Evolutionary conservation across 768 basidiomycete species (phyloP), one percentile per base, ranked within the genome.

Genomic region (Boletales sp.): DNA sequence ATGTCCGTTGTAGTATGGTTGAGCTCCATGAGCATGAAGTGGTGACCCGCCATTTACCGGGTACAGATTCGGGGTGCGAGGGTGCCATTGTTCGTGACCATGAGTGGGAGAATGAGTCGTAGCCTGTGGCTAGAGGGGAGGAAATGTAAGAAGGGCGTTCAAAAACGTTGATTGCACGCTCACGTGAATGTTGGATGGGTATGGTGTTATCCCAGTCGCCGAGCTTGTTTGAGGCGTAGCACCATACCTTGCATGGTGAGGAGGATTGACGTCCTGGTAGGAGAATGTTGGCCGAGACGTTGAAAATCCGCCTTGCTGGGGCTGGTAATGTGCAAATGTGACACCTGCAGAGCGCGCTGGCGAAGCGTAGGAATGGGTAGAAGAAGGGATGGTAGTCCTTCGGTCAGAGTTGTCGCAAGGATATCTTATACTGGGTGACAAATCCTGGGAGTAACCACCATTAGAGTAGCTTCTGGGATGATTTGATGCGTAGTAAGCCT

Each of bases 301-400:
- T 11, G 69, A 64, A 35, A 70, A 70, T 9, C 66, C 71, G 15
- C 67, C 68, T 52, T 65, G 70, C 35, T 69, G 66, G 11, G 69
- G 69, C 18, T 70, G 70, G 56, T 70, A 70, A 40, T 70, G 69
- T 27, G 69, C 68, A 52, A 70, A 70, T 10, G 69, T 70, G 43
- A 72, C 62, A 13, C 61, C 54, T 36, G 61, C 14, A 8, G 65
- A 39, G 31, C 55, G 64, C 7, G 60, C 39, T 21, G 60, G 57
- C 37, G 65, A 38, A 38, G 51, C 19, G 19, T 53, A 53, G n/a
- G 59, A 40, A 17, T 53, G 58, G 9, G 66, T 38, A 1, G 50
- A 47, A 27, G 50, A 52, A 44, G 66, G 19, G 31, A 40, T 30
- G 43, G 60, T 34, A 29, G 56, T 44, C 40, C 51, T 56, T 17